Evolutionary conservation across 768 basidiomycete species (phyloP), one percentile per base, ranked within the genome.

Genomic region (Leccinum boreale): DNA sequence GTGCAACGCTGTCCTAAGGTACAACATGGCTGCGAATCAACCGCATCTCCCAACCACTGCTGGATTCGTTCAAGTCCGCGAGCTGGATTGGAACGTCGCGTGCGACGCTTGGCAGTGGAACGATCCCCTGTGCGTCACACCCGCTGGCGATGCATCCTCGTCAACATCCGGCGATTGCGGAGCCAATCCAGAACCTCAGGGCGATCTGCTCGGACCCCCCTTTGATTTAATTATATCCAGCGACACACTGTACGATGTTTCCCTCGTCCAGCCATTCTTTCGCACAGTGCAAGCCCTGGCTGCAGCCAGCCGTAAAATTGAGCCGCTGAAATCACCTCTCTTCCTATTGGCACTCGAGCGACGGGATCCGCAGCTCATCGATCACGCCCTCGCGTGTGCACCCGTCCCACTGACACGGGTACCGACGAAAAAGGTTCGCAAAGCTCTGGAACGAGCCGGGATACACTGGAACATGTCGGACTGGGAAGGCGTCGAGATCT

Each of bases 401-500:
- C 75, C 79, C 5, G 87, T 92, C 67, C 67, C 73, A 6, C 73
- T 84, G 14, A 79, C 81, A 48, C 83, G 83, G 10, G 75, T 95
- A 21, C 79, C 84, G 2, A 77, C 74, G 17, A 80, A 74, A 36
- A 87, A 85, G 66, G 64, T 94, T 14, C 71, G 70, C 35, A 87
- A 84, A 64, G 82, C 82, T 4, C 73, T 92, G 60, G 79, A 78
- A 55, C 85, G 82, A 62, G 77, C 75, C 12, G 81, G 83, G 3
- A 68, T 82, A 42, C 71, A 74, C 3, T 93, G 90, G 90, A 73
- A 74, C 12, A 78, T 73, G 64, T 78, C 79, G 6, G 91, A 92
- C 52, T 94, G 91, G 89, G 88, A 87, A 23, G 90, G 81, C 4
- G 78, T 94, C 24, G 90, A 94, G 73, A 78, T 95, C 46, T 94